Evolutionary conservation across 495 filamentous ascomycete species (phyloP).

Genomic region (Massariosphaeria phaeospora): DNA sequence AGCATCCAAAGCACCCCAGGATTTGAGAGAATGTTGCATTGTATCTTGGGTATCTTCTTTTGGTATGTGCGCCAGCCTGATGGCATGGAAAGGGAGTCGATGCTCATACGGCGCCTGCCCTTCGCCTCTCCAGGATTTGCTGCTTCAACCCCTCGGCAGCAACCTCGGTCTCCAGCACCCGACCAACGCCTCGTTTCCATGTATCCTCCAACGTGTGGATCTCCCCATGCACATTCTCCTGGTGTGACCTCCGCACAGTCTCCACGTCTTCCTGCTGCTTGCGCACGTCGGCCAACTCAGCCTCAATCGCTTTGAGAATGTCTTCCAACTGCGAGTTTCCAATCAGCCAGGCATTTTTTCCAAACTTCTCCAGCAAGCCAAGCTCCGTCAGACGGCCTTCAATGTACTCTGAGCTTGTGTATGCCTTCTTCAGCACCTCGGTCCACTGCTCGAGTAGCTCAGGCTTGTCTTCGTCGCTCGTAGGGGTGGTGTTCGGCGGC

Average conservation of each 20-base stretch:
- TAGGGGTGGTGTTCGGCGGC: constrained; percentile 30
- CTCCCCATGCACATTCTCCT: constrained; percentile 65
- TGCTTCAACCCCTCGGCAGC: constrained; percentile 62
- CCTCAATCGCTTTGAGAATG: constrained; percentile 66
- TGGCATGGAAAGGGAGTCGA: background rate
- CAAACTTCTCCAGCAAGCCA: constrained; percentile 67
- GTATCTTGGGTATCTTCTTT: constrained; percentile 1
- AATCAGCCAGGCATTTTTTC: constrained; percentile 87
- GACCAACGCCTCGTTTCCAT: constrained; percentile 47
- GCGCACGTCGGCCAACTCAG: constrained; percentile 64
- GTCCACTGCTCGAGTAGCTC: constrained; percentile 34
- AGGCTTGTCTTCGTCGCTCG: constrained; percentile 29
- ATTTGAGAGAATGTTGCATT: background rate
- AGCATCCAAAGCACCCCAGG: no score
- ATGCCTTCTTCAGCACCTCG: constrained; percentile 46
- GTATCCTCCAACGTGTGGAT: constrained; percentile 62
- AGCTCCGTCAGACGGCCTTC: constrained; percentile 62
- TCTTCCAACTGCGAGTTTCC: constrained; percentile 74
- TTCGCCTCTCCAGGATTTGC: constrained; percentile 57
- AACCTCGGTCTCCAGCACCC: constrained; percentile 62
- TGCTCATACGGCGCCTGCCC: constrained; percentile 30
- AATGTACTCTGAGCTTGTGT: constrained; percentile 63
- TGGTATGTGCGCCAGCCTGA: background rate
- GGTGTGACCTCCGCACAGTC: constrained; percentile 61
- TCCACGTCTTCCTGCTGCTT: constrained; percentile 65